A percentile compares a stretch with the other conserved stretches of the same genome.
phyloP scores from a whole-genome alignment of 108 stramenopile species.

The Pseudonitzschia delicatissima region DNA sequence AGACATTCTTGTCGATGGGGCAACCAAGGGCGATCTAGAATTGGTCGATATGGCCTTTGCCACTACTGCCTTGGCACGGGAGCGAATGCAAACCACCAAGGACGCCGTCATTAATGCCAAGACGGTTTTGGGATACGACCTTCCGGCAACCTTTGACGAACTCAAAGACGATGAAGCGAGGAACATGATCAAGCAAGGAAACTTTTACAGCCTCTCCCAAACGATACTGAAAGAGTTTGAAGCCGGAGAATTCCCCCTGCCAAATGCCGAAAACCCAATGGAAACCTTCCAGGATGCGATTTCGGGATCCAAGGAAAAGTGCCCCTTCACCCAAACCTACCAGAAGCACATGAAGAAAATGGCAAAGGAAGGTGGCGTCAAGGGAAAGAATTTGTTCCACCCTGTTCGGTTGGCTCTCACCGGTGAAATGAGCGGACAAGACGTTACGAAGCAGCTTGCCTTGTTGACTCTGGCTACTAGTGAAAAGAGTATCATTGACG shows the following conservation, averaged over 20 bases:
- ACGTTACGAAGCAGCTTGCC: slow-evolving; percentile 92
- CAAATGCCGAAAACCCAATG: slow-evolving; percentile 51
- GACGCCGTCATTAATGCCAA: slow-evolving; percentile 84
- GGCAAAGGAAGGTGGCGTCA: slow-evolving; percentile 81
- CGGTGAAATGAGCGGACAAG: slow-evolving; percentile 96
- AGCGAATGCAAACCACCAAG: slow-evolving; percentile 89
- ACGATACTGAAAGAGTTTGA: slow-evolving; percentile 52
- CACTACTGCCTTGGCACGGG: slow-evolving; percentile 79
- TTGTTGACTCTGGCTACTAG: slow-evolving; percentile 64
- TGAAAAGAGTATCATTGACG: slow-evolving; percentile 60
- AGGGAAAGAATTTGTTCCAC: slow-evolving; percentile 93
- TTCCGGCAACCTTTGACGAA: slow-evolving; percentile 64
- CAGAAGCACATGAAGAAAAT: slow-evolving; percentile 82
- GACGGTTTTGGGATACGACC: slow-evolving; percentile 75
- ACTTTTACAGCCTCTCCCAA: slow-evolving; percentile 70
- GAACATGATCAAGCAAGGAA: slow-evolving; percentile 71
- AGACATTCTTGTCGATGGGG: slow-evolving; percentile 55
- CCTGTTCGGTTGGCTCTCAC: slow-evolving; percentile 92
- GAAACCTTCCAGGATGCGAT: slow-evolving; percentile 72
- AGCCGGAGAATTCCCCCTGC: slow-evolving; percentile 55
- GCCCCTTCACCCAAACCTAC: slow-evolving; percentile 56
- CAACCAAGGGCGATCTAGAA: slow-evolving; percentile 23
- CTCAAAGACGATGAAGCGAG: slow-evolving; percentile 68
- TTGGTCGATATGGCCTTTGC: slow-evolving; percentile 60
- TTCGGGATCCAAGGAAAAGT: slow-evolving; percentile 72